Percentiles rank a stretch among this genome's conserved stretches.
Conservation (phyloP, 441 rosid genomes). For the Pelargonium citronellum region DNA sequence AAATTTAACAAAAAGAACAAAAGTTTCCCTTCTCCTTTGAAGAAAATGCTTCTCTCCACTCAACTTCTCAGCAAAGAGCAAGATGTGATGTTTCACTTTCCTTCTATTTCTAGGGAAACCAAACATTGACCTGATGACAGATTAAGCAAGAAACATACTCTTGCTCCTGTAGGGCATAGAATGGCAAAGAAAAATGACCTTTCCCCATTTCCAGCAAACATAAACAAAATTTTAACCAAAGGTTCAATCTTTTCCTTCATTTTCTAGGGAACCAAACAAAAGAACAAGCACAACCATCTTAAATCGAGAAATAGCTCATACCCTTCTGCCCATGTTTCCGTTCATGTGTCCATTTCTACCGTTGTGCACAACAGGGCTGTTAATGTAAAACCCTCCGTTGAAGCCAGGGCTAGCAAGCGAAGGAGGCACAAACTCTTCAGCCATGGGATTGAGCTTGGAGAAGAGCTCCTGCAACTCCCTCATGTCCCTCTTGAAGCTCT, state of each 20-base stretch:
- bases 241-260: background rate
- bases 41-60: too few relatives aligned
- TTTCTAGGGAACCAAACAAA: slow-evolving; percentile 5
- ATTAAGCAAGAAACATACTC: too few relatives aligned
- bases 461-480: slow-evolving; percentile 76
- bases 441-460: slow-evolving; percentile 88
- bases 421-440: slow-evolving; percentile 81
- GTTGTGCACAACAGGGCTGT: slow-evolving; percentile 27
- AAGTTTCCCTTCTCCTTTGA: too few relatives aligned
- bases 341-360: slow-evolving; percentile 28
- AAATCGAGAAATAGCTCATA: slow-evolving; percentile 17
- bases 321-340: slow-evolving; percentile 47
- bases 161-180: too few relatives aligned
- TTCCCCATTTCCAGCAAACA: background rate
- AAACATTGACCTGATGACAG: too few relatives aligned
- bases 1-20: too few relatives aligned
- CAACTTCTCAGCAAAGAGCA: background rate
- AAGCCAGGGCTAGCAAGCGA: slow-evolving; percentile 37
- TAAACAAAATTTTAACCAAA: background rate
- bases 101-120: background rate
- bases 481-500: slow-evolving; percentile 48
- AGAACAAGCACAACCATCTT: background rate
- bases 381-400: slow-evolving; percentile 34
- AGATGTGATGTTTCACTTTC: background rate
- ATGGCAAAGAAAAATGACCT: background rate